Conservation (phyloP, 345 rosid genomes). For the Clausena lansium region DNA sequence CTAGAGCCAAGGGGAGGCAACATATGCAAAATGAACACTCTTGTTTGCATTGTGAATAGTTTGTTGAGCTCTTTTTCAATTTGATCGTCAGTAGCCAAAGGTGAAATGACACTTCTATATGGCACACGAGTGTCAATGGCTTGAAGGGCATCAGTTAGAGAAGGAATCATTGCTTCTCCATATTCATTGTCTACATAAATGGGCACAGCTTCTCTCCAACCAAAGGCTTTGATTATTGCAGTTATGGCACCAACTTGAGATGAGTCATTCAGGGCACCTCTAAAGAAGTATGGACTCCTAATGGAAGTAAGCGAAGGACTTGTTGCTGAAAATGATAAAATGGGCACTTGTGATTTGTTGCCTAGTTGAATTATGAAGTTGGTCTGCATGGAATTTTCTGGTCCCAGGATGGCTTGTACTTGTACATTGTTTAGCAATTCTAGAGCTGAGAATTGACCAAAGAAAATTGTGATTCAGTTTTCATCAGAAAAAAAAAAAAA, state of each 20-base stretch:
- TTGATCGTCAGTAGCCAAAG: constrained; percentile 38
- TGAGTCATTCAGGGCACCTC: constrained; percentile 36
- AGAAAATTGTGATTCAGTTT: neutral
- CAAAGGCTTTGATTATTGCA: constrained; percentile 36
- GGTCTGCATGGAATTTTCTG: constrained; percentile 37
- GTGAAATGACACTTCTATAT: constrained; percentile 42
- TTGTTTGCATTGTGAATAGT: constrained; percentile 43
- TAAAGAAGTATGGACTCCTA: constrained; percentile 46
- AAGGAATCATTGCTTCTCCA: constrained; percentile 51
- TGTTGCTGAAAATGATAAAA: constrained; percentile 43
- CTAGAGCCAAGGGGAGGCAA: constrained; percentile 28
- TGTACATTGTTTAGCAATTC: constrained; percentile 43
- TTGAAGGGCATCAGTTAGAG: constrained; percentile 42
- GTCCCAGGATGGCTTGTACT: constrained; percentile 58
- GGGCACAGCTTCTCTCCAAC: constrained; percentile 54
- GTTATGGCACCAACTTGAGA: constrained; percentile 44
- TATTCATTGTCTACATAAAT: constrained; percentile 43
- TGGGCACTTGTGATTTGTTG: constrained; percentile 41
- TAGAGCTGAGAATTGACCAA: constrained; percentile 29
- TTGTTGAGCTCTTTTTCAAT: constrained; percentile 47
- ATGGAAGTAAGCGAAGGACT: constrained; percentile 41
- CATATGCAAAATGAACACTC: constrained; percentile 59
- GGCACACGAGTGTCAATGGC: constrained; percentile 39
- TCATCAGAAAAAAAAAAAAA: neutral
- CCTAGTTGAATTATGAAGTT: constrained; percentile 42